Conservation (phyloP, 305 asterid species). For the Rubia tinctorum region DNA sequence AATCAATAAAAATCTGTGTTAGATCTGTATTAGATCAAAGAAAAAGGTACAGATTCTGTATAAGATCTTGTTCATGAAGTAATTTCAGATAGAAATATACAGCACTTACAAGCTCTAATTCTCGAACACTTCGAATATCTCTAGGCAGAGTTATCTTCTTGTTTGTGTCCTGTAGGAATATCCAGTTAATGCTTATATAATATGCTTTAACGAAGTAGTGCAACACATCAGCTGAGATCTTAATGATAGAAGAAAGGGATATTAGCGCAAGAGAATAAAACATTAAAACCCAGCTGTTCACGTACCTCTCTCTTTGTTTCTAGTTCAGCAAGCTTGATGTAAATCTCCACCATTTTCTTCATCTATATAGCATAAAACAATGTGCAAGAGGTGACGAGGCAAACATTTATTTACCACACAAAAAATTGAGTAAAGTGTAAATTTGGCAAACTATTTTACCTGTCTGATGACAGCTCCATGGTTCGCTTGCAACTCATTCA, state of each 20-base stretch:
- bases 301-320: slow-evolving; percentile 93
- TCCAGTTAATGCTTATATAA: slow-evolving; percentile 24
- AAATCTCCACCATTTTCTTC: slow-evolving; percentile 98
- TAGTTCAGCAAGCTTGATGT: slow-evolving; percentile 95
- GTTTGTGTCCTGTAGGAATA: slow-evolving; percentile 74
- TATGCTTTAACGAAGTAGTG: background rate
- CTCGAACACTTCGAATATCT: slow-evolving; percentile 81
- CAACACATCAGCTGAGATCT: background rate
- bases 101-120: slow-evolving; percentile 82
- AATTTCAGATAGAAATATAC: slow-evolving; percentile 12
- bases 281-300: slow-evolving; percentile 16
- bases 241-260: slow-evolving; percentile 4
- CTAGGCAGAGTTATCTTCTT: slow-evolving; percentile 80
- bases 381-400: slow-evolving; percentile 1
- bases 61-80: slow-evolving; percentile 14
- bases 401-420: background rate
- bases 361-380: slow-evolving; percentile 40
- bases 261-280: background rate
- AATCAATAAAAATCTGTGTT: background rate
- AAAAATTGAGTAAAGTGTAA: slow-evolving; percentile 12
- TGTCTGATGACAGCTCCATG: slow-evolving; percentile 80
- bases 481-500: slow-evolving; percentile 68
- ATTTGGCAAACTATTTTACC: slow-evolving; percentile 31
- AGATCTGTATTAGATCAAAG: background rate
- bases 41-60: background rate